Percentiles rank a stretch among this genome's conserved stretches.
Conservation (phyloP, 2,329 filamentous ascomycete genomes). For the Pseudonectria buxi region DNA sequence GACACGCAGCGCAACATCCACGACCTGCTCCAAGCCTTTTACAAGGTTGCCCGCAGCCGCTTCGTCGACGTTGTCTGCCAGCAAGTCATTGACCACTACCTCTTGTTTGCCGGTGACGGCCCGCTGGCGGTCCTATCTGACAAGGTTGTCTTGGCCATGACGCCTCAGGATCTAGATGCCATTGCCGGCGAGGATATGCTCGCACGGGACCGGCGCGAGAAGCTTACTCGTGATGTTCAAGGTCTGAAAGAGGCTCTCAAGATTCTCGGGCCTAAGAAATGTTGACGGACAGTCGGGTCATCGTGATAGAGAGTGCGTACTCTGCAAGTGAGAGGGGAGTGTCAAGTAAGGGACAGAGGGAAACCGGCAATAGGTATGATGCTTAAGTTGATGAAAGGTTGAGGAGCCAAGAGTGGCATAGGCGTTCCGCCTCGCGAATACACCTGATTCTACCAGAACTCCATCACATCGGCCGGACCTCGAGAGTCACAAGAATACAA, state of each 20-base stretch:
- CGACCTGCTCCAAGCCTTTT: constrained; percentile 54
- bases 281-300: too few species aligned
- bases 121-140: constrained; percentile 49
- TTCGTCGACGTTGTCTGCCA: constrained; percentile 58
- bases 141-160: constrained; percentile 41
- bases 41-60: constrained; percentile 52
- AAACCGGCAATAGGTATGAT: too few species aligned
- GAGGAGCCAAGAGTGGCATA: too few species aligned
- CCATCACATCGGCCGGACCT: too few species aligned
- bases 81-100: constrained; percentile 48
- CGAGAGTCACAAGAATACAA: too few species aligned
- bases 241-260: constrained; percentile 34
- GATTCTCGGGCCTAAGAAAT: constrained; percentile 14
- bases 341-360: too few species aligned
- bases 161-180: constrained; percentile 39
- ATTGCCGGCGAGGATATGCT: constrained; percentile 52
- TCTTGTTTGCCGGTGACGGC: constrained; percentile 42
- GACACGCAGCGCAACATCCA: constrained; percentile 47
- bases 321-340: too few species aligned
- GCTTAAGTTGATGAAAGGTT: too few species aligned
- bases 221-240: constrained; percentile 38
- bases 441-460: too few species aligned
- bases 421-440: too few species aligned
- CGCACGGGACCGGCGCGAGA: constrained; percentile 33
- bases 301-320: too few species aligned